A percentile compares a stretch with the other conserved stretches of the same genome.
These are phyloP conservation scores for Leucoagaricus sp. DNA, from an alignment of 1,284 basidiomycete species.

Conservation along the genomic window DNA sequence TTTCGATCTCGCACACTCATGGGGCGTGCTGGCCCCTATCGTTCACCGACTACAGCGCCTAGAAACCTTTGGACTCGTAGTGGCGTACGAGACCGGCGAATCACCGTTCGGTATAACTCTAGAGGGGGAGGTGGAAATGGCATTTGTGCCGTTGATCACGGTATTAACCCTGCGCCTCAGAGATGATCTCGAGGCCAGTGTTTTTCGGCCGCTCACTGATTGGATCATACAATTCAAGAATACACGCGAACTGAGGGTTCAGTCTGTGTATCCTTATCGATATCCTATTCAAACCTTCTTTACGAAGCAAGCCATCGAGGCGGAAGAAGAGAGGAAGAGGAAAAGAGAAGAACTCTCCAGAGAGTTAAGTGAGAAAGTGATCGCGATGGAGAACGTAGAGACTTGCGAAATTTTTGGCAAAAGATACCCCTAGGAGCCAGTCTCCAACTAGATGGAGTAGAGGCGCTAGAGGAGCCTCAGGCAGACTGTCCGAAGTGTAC, in stretches of 20 bases:
- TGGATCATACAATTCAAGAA: constrained; percentile 14
- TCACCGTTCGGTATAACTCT: constrained; percentile 8
- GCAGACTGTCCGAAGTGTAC: no score
- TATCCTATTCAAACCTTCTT: constrained; percentile 9
- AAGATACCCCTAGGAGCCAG: constrained; percentile 1
- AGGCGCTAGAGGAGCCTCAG: no score
- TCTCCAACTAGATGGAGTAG: not conserved
- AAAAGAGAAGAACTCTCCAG: constrained; percentile 1
- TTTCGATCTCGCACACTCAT: not conserved
- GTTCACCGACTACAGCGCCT: not conserved
- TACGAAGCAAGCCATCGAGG: constrained; percentile 2
- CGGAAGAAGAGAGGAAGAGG: constrained; percentile 7
- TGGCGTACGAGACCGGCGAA: constrained; percentile 11
- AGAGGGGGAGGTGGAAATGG: not conserved
- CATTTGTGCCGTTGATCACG: not conserved
- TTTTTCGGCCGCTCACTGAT: constrained; percentile 2
- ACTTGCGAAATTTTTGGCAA: constrained; percentile 12
- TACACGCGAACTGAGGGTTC: constrained; percentile 7
- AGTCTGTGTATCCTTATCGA: constrained; percentile 12
- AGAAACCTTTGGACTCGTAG: not conserved
- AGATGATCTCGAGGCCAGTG: constrained; percentile 3
- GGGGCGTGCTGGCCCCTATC: constrained; percentile 2
- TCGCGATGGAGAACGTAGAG: constrained; percentile 5
- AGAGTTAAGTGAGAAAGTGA: constrained; percentile 1
- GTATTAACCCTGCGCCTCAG: constrained; percentile 7